Base-by-base conservation (phyloP, 1,139 yeast species). In the Candida sp. region DNA sequence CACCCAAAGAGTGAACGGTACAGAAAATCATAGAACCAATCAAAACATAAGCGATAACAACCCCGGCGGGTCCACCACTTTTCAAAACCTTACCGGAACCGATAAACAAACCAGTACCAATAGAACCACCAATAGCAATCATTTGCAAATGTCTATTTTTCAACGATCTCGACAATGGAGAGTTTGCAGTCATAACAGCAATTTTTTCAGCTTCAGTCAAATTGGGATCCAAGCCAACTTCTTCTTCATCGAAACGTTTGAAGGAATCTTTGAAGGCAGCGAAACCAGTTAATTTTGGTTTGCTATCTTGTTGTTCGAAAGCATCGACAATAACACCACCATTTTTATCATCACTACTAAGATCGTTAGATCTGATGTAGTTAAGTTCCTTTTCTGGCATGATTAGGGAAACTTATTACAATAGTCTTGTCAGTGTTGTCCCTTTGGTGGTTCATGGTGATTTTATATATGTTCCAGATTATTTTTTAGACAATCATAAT, bases 51-150 rank as follows among this genome's bases (percentile, higher is more conserved):
- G 86, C 91, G 34, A 88, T 69, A 38, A 89, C 67, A 38, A 89
- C 66, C 38, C 87, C 84, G 0, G 81, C 89, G 1, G 96, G 90
- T 2, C 96, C 96, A 45, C 91, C 95, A 40, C 68, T 63, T 36
- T 56, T 49, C 49, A 73, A 60, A 21, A 82, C 75, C 38, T 72
- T 63, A 40, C 90, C 90, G 35, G 82, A 70, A 45, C 90, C 89
- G 46, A 85, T 80, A 51, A 84, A 81, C 38, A 82, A 70, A 39
- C 90, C 91, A 5, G 95, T 86, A 64, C 96, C 96, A 50, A 88
- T 86, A 43, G 89, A 77, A 50, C 95, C 95, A 58, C 96, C 96
- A 54, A 88, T 82, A 40, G 95, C 95, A 60, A 88, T 83, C 88
- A 87, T 85, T 58, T 84, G 86, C 54, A 87, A 68, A 70, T 87